Conservation (phyloP, 2,329 filamentous ascomycete species). For the Hypocrella siamensis region DNA sequence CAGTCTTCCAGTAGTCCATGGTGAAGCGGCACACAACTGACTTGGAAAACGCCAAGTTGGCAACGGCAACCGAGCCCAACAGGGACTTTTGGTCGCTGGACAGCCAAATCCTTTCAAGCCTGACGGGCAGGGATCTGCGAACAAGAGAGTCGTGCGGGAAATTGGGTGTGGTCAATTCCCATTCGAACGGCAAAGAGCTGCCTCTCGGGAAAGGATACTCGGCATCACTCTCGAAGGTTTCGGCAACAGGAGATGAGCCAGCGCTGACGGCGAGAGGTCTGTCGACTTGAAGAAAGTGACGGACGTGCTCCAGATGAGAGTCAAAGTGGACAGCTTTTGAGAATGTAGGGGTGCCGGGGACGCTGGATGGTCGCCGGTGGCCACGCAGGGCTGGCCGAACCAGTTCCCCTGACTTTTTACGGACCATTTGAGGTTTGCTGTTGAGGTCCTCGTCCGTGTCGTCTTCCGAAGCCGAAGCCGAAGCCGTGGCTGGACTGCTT, state of each 20-base stretch:
- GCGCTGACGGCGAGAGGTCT: slow-evolving; percentile 92
- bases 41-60: slow-evolving; percentile 85
- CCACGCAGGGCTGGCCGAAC: slow-evolving; percentile 81
- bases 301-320: slow-evolving; percentile 85
- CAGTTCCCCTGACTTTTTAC: slow-evolving; percentile 96
- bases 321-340: slow-evolving; percentile 98
- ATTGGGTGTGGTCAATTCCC: slow-evolving; percentile 75
- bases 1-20: slow-evolving; percentile 96
- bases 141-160: slow-evolving; percentile 46
- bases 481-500: slow-evolving; percentile 32
- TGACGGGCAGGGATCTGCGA: slow-evolving; percentile 51
- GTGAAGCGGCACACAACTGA: slow-evolving; percentile 85
- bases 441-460: slow-evolving; percentile 43
- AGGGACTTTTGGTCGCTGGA: slow-evolving; percentile 78
- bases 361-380: slow-evolving; percentile 73
- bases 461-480: slow-evolving; percentile 40
- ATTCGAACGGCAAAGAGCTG: slow-evolving; percentile 47
- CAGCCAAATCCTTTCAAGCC: slow-evolving; percentile 73
- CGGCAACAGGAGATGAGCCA: slow-evolving; percentile 78
- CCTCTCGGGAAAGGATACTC: slow-evolving; percentile 70
- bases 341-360: slow-evolving; percentile 93
- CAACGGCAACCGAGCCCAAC: slow-evolving; percentile 68
- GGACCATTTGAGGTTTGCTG: slow-evolving; percentile 77
- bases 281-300: slow-evolving; percentile 90
- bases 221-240: slow-evolving; percentile 69